These are phyloP conservation scores for Pleomassaria siparia DNA, from an alignment of 2,329 filamentous ascomycete genomes.

Conservation along the genomic window DNA sequence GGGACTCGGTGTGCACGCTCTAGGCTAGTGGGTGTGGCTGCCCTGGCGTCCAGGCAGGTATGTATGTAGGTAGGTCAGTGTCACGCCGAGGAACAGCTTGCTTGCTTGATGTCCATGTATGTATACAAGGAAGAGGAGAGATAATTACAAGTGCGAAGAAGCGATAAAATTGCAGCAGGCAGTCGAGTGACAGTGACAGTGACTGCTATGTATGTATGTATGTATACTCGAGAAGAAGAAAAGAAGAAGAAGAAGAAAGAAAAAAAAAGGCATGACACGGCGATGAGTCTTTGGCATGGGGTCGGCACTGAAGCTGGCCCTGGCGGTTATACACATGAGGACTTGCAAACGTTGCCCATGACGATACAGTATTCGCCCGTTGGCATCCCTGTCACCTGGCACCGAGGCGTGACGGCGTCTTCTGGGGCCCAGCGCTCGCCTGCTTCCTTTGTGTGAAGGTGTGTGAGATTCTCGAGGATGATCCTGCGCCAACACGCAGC, in stretches of 20 bases:
- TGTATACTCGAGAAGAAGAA: too few species aligned
- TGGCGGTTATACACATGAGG: not conserved
- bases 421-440: slow-evolving; percentile 2
- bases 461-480: not conserved
- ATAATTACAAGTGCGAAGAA: too few species aligned
- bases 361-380: not conserved
- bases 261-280: not conserved
- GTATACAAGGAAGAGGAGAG: too few species aligned
- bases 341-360: not conserved
- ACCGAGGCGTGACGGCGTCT: slow-evolving; percentile 4
- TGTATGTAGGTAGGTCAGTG: too few species aligned
- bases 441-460: not conserved
- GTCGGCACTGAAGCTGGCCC: not conserved
- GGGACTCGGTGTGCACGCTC: slow-evolving; percentile 4
- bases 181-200: too few species aligned
- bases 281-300: not conserved
- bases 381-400: slow-evolving; percentile 6
- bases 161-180: too few species aligned
- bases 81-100: not conserved
- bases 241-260: not conserved
- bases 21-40: not conserved
- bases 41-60: slow-evolving; percentile 1
- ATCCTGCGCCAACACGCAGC: slow-evolving; percentile 5
- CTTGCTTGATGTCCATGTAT: too few species aligned
- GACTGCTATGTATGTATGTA: too few species aligned